Evolutionary conservation across 2,329 filamentous ascomycete genomes (phyloP), one percentile per base, ranked within the genome.

Genomic region (Chrysoporthe puriensis): DNA sequence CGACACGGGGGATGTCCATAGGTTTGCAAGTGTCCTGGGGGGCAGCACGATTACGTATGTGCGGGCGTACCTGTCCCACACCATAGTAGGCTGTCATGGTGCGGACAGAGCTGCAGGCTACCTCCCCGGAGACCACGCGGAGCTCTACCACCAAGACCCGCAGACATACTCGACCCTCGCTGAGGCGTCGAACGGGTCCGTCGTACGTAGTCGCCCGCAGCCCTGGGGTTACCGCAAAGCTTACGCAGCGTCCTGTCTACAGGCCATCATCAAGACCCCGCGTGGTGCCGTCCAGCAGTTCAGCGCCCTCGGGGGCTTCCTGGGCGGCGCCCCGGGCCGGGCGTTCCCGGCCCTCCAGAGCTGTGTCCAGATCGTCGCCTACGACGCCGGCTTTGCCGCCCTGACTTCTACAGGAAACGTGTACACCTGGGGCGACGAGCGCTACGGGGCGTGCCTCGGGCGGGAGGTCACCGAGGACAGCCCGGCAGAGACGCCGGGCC

Each of bases 371-470:
- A 72, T 85, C 1, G 79, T 77, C 21, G 79, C 83, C 18, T 86
- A 82, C 71, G 81, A 84, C 56, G 77, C 81, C 0, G 85, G 85
- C 1, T 86, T 86, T 72, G 77, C 80, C 4, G 79, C 83, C 16
- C 76, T 87, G 7, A 76, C 81, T 1, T 66, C 79, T 0, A 73
- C 80, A 13, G 82, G 81, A n/a, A 73, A 76, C 1, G 83, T 87
- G 36, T 82, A 79, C 70, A 85, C 84, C 0, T 80, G 83, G 75
- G 89, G 89, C 8, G 89, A 91, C 71, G 77, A 82, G 59, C 84
- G 89, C 18, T 90, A 87, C 71, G 76, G 79, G 40, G 78, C 82
- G 46, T 87, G 85, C 66, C 82, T 91, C 0, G 88, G 85, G 5
- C 82, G 89, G 21, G 78, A 83, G 2, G 73, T 81, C 4, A 76